Percentiles rank a stretch among this genome's conserved stretches.
These are phyloP conservation scores for Phaeophleospora eucalypticola DNA, from an alignment of 2,329 filamentous ascomycete genomes.

Conservation along the genomic window DNA sequence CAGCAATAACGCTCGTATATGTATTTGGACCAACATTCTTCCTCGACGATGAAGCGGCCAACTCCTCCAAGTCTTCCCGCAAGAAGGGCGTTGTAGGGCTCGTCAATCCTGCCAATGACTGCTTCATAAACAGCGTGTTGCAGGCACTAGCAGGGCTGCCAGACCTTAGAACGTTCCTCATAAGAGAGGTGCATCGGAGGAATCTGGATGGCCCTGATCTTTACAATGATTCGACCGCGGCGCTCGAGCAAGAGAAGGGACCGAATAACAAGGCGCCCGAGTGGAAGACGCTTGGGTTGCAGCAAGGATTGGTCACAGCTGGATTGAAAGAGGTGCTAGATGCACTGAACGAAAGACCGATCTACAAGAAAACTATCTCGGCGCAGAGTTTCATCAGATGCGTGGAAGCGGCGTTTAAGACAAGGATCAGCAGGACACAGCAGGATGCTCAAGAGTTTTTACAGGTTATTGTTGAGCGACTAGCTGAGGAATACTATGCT, in stretches of 20 bases:
- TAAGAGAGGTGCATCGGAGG: constrained; percentile 82
- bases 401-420: constrained; percentile 80
- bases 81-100: constrained; percentile 88
- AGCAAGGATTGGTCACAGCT: constrained; percentile 76
- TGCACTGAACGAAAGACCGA: constrained; percentile 84
- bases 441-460: constrained; percentile 98
- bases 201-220: constrained; percentile 72
- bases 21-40: constrained; percentile 98
- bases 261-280: constrained; percentile 32
- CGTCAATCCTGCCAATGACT: constrained; percentile 81
- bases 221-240: constrained; percentile 59
- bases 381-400: constrained; percentile 78
- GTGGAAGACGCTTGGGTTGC: constrained; percentile 57
- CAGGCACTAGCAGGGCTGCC: constrained; percentile 88
- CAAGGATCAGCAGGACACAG: constrained; percentile 87
- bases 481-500: constrained; percentile 92
- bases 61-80: constrained; percentile 54
- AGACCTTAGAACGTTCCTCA: constrained; percentile 85
- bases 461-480: constrained; percentile 84
- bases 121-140: constrained; percentile 84
- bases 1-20: constrained; percentile 91
- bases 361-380: constrained; percentile 90
- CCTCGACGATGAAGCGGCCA: constrained; percentile 72
- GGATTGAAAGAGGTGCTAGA: constrained; percentile 92
- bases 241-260: constrained; percentile 55